Conservation (phyloP, 2,329 filamentous ascomycete genomes). For the Fusarium staphyleae region DNA sequence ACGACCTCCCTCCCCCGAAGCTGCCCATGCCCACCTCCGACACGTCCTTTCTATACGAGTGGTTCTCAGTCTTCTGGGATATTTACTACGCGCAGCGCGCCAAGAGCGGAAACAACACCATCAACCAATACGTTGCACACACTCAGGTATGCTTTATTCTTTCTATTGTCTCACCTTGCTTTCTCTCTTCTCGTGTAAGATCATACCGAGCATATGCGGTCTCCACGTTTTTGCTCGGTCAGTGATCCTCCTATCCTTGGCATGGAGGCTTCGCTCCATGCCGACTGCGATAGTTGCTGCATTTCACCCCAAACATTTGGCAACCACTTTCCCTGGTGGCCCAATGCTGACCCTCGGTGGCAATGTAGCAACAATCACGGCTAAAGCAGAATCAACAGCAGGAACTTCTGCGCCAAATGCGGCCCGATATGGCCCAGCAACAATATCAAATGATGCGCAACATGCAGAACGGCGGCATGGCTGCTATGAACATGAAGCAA, state of each 20-base stretch:
- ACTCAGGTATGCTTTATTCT: constrained; percentile 71
- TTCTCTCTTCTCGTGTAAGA: constrained; percentile 14
- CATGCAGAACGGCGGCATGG: constrained; percentile 68
- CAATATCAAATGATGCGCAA: constrained; percentile 70
- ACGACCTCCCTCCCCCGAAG: constrained; percentile 79
- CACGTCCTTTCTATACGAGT: constrained; percentile 91
- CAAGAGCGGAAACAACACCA: constrained; percentile 67
- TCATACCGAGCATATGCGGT: constrained; percentile 16
- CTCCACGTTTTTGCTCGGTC: not conserved
- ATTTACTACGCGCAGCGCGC: constrained; percentile 85
- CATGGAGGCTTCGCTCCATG: not conserved
- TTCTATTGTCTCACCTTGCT: constrained; percentile 29
- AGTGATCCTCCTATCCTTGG: constrained; percentile 2
- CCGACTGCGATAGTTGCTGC: constrained; percentile 6
- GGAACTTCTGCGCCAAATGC: constrained; percentile 76
- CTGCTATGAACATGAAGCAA: constrained; percentile 63
- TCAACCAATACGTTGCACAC: constrained; percentile 79
- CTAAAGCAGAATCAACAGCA: constrained; percentile 79
- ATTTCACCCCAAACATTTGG: constrained; percentile 33
- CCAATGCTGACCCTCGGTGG: constrained; percentile 29
- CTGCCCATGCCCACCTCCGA: constrained; percentile 70
- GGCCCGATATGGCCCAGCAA: constrained; percentile 65
- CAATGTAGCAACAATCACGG: constrained; percentile 68
- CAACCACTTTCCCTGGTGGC: constrained; percentile 33
- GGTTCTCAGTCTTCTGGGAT: constrained; percentile 98